phyloP scores from a whole-genome alignment of 345 rosid genomes.

The Brassica rapa region DNA sequence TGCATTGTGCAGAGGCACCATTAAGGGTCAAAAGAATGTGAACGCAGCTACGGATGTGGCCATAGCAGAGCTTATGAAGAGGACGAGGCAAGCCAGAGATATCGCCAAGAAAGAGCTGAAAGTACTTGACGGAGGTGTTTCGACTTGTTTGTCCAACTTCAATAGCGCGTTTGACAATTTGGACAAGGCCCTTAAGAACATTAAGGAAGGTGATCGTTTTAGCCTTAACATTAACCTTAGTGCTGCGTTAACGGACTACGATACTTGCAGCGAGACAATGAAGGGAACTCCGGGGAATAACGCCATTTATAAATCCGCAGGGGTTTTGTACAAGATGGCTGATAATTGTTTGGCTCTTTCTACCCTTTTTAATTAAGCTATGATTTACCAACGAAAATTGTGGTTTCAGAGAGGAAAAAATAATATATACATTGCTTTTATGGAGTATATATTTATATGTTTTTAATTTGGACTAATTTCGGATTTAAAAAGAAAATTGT shows the following conservation, averaged over 20 bases:
- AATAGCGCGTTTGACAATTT: conserved; percentile 40
- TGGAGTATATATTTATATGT: background rate
- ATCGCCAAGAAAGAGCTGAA: conserved; percentile 21
- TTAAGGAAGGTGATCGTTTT: conserved; percentile 35
- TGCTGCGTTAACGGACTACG: conserved; percentile 36
- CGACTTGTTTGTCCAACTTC: conserved; percentile 36
- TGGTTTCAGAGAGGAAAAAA: background rate
- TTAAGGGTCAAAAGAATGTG: conserved; percentile 30
- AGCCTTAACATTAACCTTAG: conserved; percentile 43
- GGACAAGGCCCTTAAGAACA: conserved; percentile 26
- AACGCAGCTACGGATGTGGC: conserved; percentile 36
- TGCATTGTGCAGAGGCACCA: conserved; percentile 32
- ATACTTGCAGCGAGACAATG: conserved; percentile 42
- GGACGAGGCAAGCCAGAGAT: conserved; percentile 18
- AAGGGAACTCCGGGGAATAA: background rate
- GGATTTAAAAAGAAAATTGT: background rate
- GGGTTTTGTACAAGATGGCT: conserved; percentile 41
- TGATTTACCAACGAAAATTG: conserved; percentile 1
- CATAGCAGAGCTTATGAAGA: conserved; percentile 25
- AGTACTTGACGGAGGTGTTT: conserved; percentile 7
- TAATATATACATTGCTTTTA: background rate
- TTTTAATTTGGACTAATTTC: conserved; percentile 10
- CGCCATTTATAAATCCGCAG: conserved; percentile 32
- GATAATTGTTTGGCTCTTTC: conserved; percentile 44
- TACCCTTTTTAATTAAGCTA: conserved; percentile 23